Conservation (phyloP, 78 protist genomes). For the Cyanophora paradoxa region DNA sequence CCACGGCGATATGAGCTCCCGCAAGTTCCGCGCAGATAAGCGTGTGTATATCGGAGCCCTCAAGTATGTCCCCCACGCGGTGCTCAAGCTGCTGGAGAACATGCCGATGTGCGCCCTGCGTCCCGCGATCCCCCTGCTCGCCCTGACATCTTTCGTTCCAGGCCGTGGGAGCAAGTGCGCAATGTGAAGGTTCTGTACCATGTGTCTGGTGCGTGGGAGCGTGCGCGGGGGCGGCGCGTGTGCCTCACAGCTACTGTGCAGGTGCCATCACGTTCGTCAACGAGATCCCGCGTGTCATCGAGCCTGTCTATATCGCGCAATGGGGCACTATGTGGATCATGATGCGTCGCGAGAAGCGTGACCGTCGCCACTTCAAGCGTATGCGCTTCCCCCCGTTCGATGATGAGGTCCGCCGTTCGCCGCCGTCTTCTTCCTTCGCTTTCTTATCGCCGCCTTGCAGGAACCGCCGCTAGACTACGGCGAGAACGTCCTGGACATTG, state of each 20-base stretch:
- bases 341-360: conserved; percentile 98
- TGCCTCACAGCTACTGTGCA: too few species aligned
- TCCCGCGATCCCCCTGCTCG: too few species aligned
- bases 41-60: conserved; percentile 98
- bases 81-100: conserved; percentile 95
- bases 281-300: conserved; percentile 95
- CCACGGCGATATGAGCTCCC: conserved; percentile 97
- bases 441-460: too few species aligned
- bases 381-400: conserved; percentile 95
- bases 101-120: conserved; percentile 99
- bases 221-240: too few species aligned
- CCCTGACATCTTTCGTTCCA: too few species aligned
- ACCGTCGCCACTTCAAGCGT: conserved; percentile 93
- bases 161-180: conserved; percentile 65
- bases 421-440: too few species aligned
- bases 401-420: conserved; percentile 71
- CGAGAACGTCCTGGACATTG: conserved; percentile 91
- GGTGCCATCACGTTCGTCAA: conserved; percentile 99
- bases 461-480: conserved; percentile 99
- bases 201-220: conserved; percentile 94
- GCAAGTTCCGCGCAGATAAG: conserved; percentile 90
- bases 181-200: conserved; percentile 92
- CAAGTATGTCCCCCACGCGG: conserved; percentile 97
- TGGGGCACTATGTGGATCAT: conserved; percentile 99
- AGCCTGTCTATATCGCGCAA: conserved; percentile 96